Conservation (phyloP, 257 asterid genomes). For the Fraxinus quadrangulata region DNA sequence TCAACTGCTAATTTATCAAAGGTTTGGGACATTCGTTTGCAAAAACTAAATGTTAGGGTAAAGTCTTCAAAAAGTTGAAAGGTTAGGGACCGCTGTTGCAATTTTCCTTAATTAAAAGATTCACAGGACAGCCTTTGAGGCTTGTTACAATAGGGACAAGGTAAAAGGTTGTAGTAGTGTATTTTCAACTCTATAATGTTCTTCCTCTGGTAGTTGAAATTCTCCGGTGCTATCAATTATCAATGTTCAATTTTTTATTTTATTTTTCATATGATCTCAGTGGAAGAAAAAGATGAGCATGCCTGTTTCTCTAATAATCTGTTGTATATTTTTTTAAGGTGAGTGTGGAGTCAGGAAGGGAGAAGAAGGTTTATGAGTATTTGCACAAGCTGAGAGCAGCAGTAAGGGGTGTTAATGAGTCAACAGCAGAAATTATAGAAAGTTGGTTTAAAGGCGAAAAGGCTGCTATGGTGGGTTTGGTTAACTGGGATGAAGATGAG, state of each 20-base stretch:
- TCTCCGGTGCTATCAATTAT: not conserved
- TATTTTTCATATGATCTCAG: not conserved
- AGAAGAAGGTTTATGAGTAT: slow-evolving; percentile 75
- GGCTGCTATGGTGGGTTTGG: slow-evolving; percentile 53
- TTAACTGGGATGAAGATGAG: slow-evolving; percentile 39
- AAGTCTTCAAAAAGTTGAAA: no score
- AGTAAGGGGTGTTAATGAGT: slow-evolving; percentile 50
- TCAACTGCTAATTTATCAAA: no score
- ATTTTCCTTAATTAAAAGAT: no score
- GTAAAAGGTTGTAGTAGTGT: not conserved
- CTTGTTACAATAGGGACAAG: not conserved
- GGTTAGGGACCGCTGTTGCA: no score
- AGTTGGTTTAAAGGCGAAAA: slow-evolving; percentile 66
- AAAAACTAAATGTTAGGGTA: no score
- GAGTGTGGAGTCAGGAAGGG: slow-evolving; percentile 58
- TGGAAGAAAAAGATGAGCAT: slow-evolving; percentile 4
- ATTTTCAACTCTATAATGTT: not conserved
- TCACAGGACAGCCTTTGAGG: not conserved
- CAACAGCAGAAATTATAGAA: slow-evolving; percentile 57
- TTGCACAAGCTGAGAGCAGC: slow-evolving; percentile 73
- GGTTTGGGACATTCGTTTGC: no score
- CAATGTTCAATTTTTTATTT: not conserved
- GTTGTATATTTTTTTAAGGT: slow-evolving; percentile 47
- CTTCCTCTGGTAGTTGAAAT: not conserved
- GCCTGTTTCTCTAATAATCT: slow-evolving; percentile 5